A percentile compares a stretch with the other conserved stretches of the same genome.
These are phyloP conservation scores for Aspergillus neotritici DNA, from an alignment of 2,329 filamentous ascomycete genomes.

Conservation along the genomic window DNA sequence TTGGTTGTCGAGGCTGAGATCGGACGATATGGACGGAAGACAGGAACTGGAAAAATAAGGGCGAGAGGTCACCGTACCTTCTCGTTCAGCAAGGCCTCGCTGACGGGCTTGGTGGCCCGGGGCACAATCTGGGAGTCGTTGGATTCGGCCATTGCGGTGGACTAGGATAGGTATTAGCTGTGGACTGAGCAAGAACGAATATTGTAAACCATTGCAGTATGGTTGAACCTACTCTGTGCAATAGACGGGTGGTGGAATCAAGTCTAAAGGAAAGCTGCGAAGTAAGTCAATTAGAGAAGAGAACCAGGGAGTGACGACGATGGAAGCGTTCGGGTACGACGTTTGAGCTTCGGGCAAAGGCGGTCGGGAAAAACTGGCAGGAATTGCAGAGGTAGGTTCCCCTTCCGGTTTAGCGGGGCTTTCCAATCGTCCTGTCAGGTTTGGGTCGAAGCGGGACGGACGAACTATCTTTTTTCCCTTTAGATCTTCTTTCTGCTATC, in stretches of 20 bases:
- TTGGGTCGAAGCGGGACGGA: too few relatives aligned
- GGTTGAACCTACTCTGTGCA: constrained; percentile 13
- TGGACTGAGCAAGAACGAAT: not conserved
- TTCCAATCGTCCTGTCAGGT: too few relatives aligned
- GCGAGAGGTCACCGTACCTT: constrained; percentile 60
- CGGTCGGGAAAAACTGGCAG: constrained; percentile 37
- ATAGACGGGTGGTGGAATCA: constrained; percentile 11
- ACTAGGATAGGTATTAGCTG: constrained; percentile 17
- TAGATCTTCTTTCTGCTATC: constrained; percentile 12
- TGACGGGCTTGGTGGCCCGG: constrained; percentile 72
- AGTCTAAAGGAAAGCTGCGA: constrained; percentile 20
- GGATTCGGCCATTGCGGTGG: constrained; percentile 51
- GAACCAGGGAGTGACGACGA: constrained; percentile 10
- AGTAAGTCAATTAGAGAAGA: constrained; percentile 8
- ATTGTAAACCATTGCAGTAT: not conserved
- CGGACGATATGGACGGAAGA: not conserved
- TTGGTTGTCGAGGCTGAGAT: not conserved
- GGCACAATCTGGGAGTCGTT: constrained; percentile 56
- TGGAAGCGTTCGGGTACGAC: constrained; percentile 14
- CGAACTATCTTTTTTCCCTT: constrained; percentile 18
- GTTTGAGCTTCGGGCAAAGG: constrained; percentile 29
- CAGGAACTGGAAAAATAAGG: not conserved
- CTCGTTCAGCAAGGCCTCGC: constrained; percentile 96
- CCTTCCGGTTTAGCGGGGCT: not conserved
- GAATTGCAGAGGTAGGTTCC: constrained; percentile 11